Base-by-base conservation (phyloP, 192 early-diverging fungal species). In the Podila minutissima region DNA sequence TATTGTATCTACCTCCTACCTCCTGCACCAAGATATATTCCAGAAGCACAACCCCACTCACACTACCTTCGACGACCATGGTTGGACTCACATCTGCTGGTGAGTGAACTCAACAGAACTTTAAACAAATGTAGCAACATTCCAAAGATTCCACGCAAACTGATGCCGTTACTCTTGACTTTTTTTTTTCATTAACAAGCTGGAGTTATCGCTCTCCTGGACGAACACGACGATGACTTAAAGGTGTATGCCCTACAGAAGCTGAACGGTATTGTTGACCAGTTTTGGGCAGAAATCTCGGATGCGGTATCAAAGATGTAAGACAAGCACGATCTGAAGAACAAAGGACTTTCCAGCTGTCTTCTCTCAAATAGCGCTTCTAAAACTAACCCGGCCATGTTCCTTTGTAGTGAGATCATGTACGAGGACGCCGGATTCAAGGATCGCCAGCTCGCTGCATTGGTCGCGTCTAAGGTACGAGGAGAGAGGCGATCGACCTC, bases 241-340 rank as follows among this genome's bases (percentile, higher is more conserved):
- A 93, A 97, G 83, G 89, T 93, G 62, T 98, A 97, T 86, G 96
- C 97, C 24, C 90, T 99, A 50, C 82, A 94, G 69, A 94, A 98
- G 88, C 92, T 99, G 35, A 92, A 98, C 74, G 83, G 72, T 15
- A 83, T 98, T 66, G 95, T 97, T 28, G 94, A 98, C 87, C 88
- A 92, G 69, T 99, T 99, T 83, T 99, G 98, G 98, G 93, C 97
- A 22, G 98, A 99, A 83, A 99, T 98, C 69, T 92, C 97, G 10
- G 98, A 99, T 82, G 88, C 94, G 8, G 87, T 97, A 35, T 86
- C 93, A 12, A 95, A 95, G 83, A 97, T 97, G 95, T 96, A 89
- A 71, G 89, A 17, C 37, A 26, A 35, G 1, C n/a, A 62, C 29
- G 41, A 19, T 53, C 46, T 22, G 53, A 55, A 12, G 1, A 55